Base-by-base conservation (phyloP, 768 basidiomycete genomes). In the Lentinula aciculospora region DNA sequence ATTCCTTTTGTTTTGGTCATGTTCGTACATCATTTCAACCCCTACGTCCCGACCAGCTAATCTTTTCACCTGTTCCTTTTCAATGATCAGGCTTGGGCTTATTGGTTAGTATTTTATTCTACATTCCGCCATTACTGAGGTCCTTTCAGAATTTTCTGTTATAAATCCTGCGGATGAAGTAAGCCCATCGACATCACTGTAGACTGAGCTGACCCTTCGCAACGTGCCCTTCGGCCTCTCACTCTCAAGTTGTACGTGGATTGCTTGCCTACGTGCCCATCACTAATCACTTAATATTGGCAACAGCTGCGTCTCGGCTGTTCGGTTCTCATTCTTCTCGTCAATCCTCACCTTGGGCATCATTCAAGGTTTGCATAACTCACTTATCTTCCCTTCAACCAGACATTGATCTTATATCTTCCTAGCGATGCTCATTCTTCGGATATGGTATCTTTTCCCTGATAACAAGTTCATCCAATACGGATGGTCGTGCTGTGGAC, bases 391-490 rank as follows among this genome's bases (percentile, higher is more conserved):
- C 9, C 27, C 47, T 3, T 23, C 31, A 25, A 17, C 45, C 28
- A 17, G 8, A 28, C 15, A 3, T 10, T n/a, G 17, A 27, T 29
- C 29, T 58, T 39, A 31, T 36, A 34, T 27, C 45, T n/a, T n/a
- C n/a, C n/a, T n/a, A 77, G 76, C 69, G 21, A 74, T 75, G 40
- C 68, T 77, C 15, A 69, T 72, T 31, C 63, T 71, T 37, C 71
- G 76, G 28, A 69, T 75, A 27, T 78, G 74, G 74, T 74, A 74
- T 61, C 69, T 76, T 44, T 77, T 76, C 57, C 68, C 72, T 4
- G 65, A 66, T 29, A 69, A 67, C 47, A 65, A 56, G 29, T 4
- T 32, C 9, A 60, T 73, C 31, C 70, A 66, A 45, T 58, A 67
- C 25, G 61, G n/a, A 65, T 75, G 37, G 59, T 72, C 28, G 59